phyloP scores from a whole-genome alignment of 106 monocot genomes.

The Xerophyta viscosa region DNA sequence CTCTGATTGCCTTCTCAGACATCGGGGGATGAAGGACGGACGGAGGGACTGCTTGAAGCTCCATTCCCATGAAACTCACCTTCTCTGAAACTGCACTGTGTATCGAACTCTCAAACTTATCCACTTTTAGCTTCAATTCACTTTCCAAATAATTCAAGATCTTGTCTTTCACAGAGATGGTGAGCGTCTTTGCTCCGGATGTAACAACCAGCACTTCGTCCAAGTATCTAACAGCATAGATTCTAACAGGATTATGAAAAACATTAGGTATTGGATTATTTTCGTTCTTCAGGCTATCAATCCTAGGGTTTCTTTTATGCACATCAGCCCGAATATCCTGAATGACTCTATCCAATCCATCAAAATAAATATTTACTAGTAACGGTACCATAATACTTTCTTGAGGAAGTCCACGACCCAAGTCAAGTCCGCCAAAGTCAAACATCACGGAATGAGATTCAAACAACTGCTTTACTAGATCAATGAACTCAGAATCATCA shows the following conservation, averaged over 20 bases:
- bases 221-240: conserved; percentile 83
- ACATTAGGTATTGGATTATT: conserved; percentile 26
- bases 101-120: conserved; percentile 45
- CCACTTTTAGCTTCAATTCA: conserved; percentile 49
- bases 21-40: conserved; percentile 69
- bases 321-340: conserved; percentile 50
- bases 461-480: conserved; percentile 40
- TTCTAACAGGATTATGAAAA: conserved; percentile 66
- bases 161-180: conserved; percentile 51
- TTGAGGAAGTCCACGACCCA: conserved; percentile 71
- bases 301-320: conserved; percentile 42
- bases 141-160: conserved; percentile 50
- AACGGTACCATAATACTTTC: conserved; percentile 47
- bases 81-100: conserved; percentile 90
- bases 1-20: conserved; percentile 90
- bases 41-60: conserved; percentile 78
- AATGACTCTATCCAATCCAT: conserved; percentile 55
- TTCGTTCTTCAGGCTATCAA: conserved; percentile 3
- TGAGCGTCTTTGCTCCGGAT: conserved; percentile 69
- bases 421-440: conserved; percentile 56
- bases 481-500: conserved; percentile 34
- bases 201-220: conserved; percentile 80
- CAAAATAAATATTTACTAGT: conserved; percentile 75
- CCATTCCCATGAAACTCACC: conserved; percentile 85
- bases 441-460: conserved; percentile 24